Percentiles rank a stretch among this genome's conserved stretches.
These are phyloP conservation scores for Colletotrichum limetticola DNA, from an alignment of 2,329 filamentous ascomycete species.

Conservation along the genomic window DNA sequence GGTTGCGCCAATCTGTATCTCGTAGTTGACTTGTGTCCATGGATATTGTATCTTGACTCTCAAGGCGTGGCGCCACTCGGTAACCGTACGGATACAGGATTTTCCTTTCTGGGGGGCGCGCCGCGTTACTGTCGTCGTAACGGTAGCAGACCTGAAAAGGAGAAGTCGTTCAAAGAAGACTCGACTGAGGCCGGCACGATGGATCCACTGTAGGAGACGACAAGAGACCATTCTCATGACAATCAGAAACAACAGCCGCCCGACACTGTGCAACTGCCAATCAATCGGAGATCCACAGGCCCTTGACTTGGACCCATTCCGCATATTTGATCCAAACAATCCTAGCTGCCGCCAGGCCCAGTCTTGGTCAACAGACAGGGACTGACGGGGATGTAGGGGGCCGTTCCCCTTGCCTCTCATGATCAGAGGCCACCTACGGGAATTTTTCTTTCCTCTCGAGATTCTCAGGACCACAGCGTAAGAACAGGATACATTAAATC, in stretches of 20 bases:
- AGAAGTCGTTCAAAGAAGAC: conserved; percentile 35
- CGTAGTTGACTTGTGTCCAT: background rate
- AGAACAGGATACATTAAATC: conserved; percentile 22
- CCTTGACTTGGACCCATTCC: conserved; percentile 27
- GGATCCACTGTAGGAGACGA: conserved; percentile 13
- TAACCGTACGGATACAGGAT: background rate
- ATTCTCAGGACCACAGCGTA: conserved; percentile 25
- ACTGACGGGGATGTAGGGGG: conserved; percentile 27
- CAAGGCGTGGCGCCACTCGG: conserved; percentile 9
- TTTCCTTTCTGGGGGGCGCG: background rate
- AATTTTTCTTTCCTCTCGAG: conserved; percentile 23
- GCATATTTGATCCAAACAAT: conserved; percentile 34
- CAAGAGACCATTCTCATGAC: conserved; percentile 19
- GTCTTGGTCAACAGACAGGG: conserved; percentile 24
- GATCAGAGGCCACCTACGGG: conserved; percentile 6
- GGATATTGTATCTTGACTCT: background rate
- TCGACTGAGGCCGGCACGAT: conserved; percentile 27
- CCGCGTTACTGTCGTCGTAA: background rate
- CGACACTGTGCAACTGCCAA: conserved; percentile 26
- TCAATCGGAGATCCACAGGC: conserved; percentile 32
- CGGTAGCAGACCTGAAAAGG: background rate
- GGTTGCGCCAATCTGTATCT: conserved; percentile 3
- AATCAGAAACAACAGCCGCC: conserved; percentile 34
- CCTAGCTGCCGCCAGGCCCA: conserved; percentile 35
- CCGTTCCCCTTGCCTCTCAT: conserved; percentile 22